These are phyloP conservation scores for Oidiodendron maius DNA, from an alignment of 495 filamentous ascomycete species.

Conservation along the genomic window DNA sequence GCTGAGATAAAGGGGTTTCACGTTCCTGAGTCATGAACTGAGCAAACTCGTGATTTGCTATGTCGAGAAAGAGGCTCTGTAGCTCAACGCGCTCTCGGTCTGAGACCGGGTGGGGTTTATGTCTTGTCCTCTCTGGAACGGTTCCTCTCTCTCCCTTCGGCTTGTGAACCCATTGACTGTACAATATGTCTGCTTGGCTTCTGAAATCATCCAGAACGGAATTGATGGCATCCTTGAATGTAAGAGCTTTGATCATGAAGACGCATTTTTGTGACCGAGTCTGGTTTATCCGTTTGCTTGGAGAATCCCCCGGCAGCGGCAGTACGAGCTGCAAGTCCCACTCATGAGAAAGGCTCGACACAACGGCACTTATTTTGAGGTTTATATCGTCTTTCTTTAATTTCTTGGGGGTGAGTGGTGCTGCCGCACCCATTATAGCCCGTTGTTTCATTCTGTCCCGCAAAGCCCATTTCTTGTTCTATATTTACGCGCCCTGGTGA, in stretches of 20 bases:
- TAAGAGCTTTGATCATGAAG: not conserved
- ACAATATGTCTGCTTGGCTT: conserved; percentile 5
- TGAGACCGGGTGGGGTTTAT: conserved; percentile 1
- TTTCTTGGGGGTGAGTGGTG: not conserved
- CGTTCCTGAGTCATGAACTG: not conserved
- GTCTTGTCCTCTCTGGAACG: conserved; percentile 7
- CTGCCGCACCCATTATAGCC: not conserved
- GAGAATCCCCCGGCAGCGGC: not conserved
- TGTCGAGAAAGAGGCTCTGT: conserved; percentile 1
- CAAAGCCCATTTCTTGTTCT: not conserved
- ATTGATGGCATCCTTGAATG: not conserved
- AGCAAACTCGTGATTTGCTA: not conserved
- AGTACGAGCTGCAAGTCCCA: not conserved
- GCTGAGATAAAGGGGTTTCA: not conserved
- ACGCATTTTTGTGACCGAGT: not conserved
- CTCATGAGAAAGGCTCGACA: not conserved
- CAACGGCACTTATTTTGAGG: not conserved
- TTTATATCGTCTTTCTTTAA: not conserved
- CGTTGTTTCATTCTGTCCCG: not conserved
- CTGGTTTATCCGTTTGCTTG: not conserved
- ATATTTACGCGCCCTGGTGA: too few species aligned
- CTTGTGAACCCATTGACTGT: conserved; percentile 15
- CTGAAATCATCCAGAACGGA: conserved; percentile 1
- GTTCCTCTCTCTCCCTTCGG: conserved; percentile 13
- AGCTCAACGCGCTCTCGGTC: conserved; percentile 1